Base-by-base conservation (phyloP, 1,284 basidiomycete species). In the Coniferiporia weirii region DNA sequence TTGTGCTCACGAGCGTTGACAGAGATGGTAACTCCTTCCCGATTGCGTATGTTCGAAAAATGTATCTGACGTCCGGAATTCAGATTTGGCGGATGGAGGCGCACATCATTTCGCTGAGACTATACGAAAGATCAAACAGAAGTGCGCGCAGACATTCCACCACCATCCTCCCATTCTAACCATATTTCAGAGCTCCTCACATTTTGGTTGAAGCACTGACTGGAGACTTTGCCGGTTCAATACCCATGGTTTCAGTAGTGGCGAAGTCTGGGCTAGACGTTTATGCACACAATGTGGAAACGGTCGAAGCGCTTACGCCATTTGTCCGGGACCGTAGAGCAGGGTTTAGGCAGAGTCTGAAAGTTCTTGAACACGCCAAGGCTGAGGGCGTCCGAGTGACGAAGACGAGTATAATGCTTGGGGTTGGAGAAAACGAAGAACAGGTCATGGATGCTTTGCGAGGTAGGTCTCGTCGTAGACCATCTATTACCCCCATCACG, bases 331-430 rank as follows among this genome's bases (percentile, higher is more conserved):
- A 99, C 72, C 87, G 95, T 22, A 83, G 96, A 43, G 97, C 97
- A 10, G 91, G 86, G 27, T 99, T 98, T 77, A 78, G 91, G 48
- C 94, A 95, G 72, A 94, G 89, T 71, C 75, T 99, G 60, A 80
- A 79, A 61, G 95, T 98, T 1, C 79, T 99, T 9, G 78, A 87
- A 67, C 85, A 89, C 58, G 91, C 93, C 1, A 90, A 92, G 73
- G 85, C 84, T 54, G 82, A 87, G 57, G 91, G 92, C 13, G 90
- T 90, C 13, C 80, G 91, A 44, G 82, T 99, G 61, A 99, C 97
- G 19, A 99, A 99, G 79, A 98, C 95, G 3, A 97, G 94, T 68
- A 91, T 99, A 66, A 99, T 99, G 97, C 84, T 99, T 47, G 97
- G 97, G 58, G 89, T 99, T 3, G 97, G 97, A 1, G 97, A 99